Percentiles rank a stretch among this genome's conserved stretches.
phyloP scores from a whole-genome alignment of 2,329 filamentous ascomycete species.

The Colletotrichum abscissum region DNA sequence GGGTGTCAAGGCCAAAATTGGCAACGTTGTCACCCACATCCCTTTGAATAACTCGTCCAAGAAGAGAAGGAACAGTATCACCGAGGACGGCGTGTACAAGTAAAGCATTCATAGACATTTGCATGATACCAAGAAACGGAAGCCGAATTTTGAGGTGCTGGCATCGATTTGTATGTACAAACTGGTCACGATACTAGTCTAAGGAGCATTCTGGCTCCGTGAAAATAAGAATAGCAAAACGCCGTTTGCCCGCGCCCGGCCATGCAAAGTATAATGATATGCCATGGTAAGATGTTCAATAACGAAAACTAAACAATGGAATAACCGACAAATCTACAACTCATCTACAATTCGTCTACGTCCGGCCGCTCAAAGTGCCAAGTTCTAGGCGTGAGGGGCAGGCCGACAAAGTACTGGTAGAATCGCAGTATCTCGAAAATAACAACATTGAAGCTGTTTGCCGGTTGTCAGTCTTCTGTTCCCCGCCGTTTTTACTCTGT shows the following conservation, averaged over 20 bases:
- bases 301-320: neutral
- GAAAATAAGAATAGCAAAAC: neutral
- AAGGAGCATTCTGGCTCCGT: neutral
- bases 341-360: constrained; percentile 58
- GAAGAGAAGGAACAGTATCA: neutral
- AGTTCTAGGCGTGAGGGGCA: constrained; percentile 60
- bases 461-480: constrained; percentile 41
- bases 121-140: neutral
- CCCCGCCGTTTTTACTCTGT: neutral
- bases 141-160: neutral
- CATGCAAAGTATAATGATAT: constrained; percentile 18
- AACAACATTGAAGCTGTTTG: constrained; percentile 51
- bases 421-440: constrained; percentile 57
- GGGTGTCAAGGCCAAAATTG: constrained; percentile 79
- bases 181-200: neutral
- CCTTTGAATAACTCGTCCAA: constrained; percentile 43
- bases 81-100: neutral
- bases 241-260: constrained; percentile 9
- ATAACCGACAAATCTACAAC: neutral
- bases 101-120: neutral
- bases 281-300: constrained; percentile 1
- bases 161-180: constrained; percentile 19
- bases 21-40: constrained; percentile 72
- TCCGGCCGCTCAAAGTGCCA: constrained; percentile 59
- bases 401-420: constrained; percentile 63